phyloP scores from a whole-genome alignment of 2,329 filamentous ascomycete genomes.

The Epichloe sibirici region DNA sequence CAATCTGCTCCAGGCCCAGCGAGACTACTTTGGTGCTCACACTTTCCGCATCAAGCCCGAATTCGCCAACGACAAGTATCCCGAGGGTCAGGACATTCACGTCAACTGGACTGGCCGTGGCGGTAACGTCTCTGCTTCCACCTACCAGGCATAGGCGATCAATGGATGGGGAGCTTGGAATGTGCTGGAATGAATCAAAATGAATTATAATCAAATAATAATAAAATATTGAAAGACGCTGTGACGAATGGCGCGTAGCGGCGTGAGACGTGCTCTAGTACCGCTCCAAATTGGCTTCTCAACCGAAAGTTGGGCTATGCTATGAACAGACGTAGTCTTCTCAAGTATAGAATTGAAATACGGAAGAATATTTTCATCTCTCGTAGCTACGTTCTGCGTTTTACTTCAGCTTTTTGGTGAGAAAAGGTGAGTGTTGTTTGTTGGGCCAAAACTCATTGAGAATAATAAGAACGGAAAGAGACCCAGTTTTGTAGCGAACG shows the following conservation, averaged over 20 bases:
- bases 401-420: not conserved
- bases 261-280: not conserved
- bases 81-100: constrained; percentile 79
- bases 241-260: too few species aligned
- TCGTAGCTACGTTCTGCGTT: not conserved
- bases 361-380: not conserved
- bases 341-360: not conserved
- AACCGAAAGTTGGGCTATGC: not conserved
- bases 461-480: not conserved
- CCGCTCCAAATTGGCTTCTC: not conserved
- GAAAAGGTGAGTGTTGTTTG: not conserved
- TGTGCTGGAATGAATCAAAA: not conserved
- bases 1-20: constrained; percentile 96
- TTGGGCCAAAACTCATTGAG: not conserved
- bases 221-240: not conserved
- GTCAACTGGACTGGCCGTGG: constrained; percentile 99
- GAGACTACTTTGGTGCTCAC: constrained; percentile 98
- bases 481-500: not conserved
- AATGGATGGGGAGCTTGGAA: not conserved
- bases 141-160: constrained; percentile 75
- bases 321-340: not conserved
- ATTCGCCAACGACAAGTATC: constrained; percentile 65
- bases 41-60: constrained; percentile 84
- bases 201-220: not conserved
- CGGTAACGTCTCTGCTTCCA: constrained; percentile 92